phyloP scores from a whole-genome alignment of 257 asterid species.

The Salvia miltiorrhiza region DNA sequence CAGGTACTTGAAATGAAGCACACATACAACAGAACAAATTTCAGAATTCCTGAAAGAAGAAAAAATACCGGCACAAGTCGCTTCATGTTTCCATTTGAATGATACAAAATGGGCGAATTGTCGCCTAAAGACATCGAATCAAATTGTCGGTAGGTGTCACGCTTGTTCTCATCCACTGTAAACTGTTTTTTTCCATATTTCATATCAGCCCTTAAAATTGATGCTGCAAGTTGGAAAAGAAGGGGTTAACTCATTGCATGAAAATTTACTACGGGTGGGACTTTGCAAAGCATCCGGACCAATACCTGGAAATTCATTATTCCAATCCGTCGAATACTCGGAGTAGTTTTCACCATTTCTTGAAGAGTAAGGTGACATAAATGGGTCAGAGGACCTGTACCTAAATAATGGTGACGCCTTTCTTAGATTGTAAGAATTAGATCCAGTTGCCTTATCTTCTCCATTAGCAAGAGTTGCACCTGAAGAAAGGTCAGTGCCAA shows the following conservation, averaged over 20 bases:
- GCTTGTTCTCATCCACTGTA: constrained; percentile 71
- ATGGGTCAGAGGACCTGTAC: constrained; percentile 52
- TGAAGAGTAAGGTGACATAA: constrained; percentile 40
- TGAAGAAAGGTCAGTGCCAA: constrained; percentile 54
- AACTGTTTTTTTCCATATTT: constrained; percentile 81
- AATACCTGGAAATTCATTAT: constrained; percentile 88
- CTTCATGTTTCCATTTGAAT: constrained; percentile 48
- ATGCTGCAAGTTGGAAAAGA: constrained; percentile 49
- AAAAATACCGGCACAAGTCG: constrained; percentile 71
- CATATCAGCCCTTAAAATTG: constrained; percentile 90
- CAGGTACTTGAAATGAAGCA: background rate
- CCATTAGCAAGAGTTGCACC: constrained; percentile 72
- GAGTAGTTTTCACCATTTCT: constrained; percentile 72
- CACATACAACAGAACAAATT: background rate
- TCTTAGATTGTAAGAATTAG: constrained; percentile 80
- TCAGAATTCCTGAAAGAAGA: background rate
- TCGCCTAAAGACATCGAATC: constrained; percentile 39
- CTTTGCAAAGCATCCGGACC: background rate
- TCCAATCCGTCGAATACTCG: constrained; percentile 73
- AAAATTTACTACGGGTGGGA: constrained; percentile 15
- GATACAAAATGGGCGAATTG: constrained; percentile 34
- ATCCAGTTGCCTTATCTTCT: constrained; percentile 64
- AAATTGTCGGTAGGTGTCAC: constrained; percentile 68
- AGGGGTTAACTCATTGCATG: background rate
- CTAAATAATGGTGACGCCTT: constrained; percentile 48